phyloP scores from a whole-genome alignment of 75 land plant species.

The Sequoiadendron giganteum region DNA sequence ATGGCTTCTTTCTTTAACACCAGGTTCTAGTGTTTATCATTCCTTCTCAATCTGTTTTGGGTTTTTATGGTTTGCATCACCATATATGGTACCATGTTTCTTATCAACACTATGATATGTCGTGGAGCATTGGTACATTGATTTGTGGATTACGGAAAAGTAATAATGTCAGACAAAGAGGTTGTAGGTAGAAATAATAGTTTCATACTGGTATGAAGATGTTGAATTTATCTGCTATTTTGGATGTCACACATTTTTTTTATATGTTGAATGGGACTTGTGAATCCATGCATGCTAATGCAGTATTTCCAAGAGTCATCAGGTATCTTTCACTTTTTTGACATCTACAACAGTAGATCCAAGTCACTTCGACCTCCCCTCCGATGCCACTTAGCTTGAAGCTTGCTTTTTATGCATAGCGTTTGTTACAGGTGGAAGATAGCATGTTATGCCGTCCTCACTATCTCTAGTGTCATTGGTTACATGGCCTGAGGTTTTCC shows the following conservation, averaged over 20 bases:
- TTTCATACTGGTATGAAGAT: neutral
- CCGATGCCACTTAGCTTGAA: too few relatives aligned
- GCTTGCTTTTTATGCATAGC: too few relatives aligned
- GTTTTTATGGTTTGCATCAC: neutral
- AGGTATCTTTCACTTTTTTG: too few relatives aligned
- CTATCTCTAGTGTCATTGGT: too few relatives aligned
- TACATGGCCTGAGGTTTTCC: too few relatives aligned
- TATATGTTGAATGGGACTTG: neutral
- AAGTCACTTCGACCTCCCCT: too few relatives aligned
- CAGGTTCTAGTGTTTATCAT: constrained; percentile 33
- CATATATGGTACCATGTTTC: neutral
- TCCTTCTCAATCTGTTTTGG: neutral
- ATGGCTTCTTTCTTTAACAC: constrained; percentile 65
- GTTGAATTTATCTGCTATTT: neutral
- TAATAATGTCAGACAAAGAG: neutral
- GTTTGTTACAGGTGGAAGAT: too few relatives aligned
- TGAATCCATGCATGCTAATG: neutral
- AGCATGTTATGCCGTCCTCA: too few relatives aligned
- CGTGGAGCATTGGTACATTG: neutral
- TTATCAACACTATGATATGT: neutral
- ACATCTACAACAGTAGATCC: too few relatives aligned
- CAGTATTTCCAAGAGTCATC: neutral
- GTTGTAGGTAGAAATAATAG: neutral
- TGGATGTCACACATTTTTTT: neutral
- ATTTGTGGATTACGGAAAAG: neutral